A percentile compares a stretch with the other conserved stretches of the same genome.
These are phyloP conservation scores for Auriculariales sp. DNA, from an alignment of 768 basidiomycete species.

Conservation along the genomic window DNA sequence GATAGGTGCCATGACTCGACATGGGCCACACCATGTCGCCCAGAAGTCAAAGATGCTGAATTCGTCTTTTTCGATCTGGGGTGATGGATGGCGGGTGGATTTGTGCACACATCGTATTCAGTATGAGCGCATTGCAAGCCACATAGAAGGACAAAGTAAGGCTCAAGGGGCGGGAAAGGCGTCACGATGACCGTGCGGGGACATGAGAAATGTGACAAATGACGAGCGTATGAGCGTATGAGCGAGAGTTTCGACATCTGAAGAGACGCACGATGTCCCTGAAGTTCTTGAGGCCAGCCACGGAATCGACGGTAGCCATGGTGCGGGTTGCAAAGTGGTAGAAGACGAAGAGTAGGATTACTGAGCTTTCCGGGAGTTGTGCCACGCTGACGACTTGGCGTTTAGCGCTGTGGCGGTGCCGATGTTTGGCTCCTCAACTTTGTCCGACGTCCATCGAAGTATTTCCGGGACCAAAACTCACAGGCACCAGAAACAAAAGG, in stretches of 20 bases:
- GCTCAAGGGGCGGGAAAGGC: background rate
- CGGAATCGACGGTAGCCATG: conserved; percentile 16
- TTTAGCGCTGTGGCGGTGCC: too few species aligned
- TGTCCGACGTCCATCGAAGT: too few species aligned
- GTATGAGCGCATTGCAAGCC: too few species aligned
- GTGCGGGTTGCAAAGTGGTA: background rate
- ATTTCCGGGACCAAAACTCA: too few species aligned
- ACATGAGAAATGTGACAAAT: conserved; percentile 2
- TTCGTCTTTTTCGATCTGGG: conserved; percentile 31
- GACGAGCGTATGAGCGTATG: background rate
- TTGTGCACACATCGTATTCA: too few species aligned
- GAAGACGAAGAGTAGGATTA: too few species aligned
- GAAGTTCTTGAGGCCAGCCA: conserved; percentile 26
- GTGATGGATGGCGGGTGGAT: background rate
- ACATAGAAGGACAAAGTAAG: too few species aligned
- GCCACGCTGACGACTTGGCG: too few species aligned
- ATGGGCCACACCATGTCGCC: conserved; percentile 69
- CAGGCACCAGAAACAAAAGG: too few species aligned
- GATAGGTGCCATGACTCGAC: conserved; percentile 47
- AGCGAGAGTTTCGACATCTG: background rate
- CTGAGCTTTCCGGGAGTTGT: too few species aligned
- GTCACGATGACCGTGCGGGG: conserved; percentile 7
- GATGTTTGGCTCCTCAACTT: too few species aligned
- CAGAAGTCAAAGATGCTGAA: conserved; percentile 53
- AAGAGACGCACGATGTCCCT: conserved; percentile 25